Percentiles rank a stretch among this genome's conserved stretches.
Evolutionary conservation across 73 alveolate genomes (phyloP).

Genomic region (Urostyla sp.): DNA sequence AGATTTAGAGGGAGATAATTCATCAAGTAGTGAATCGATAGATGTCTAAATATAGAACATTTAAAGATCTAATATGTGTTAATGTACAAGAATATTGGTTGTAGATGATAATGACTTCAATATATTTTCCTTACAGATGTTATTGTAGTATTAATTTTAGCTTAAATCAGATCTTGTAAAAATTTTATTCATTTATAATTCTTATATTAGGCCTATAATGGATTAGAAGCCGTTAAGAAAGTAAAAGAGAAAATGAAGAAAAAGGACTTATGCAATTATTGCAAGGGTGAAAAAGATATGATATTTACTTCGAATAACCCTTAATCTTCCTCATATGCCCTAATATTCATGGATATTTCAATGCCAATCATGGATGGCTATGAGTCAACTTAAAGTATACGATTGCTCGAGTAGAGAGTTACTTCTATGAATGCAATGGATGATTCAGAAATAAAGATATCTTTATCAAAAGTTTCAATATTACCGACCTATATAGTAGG

Average conservation of each 20-base stretch:
- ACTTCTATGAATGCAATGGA: background rate
- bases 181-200: background rate
- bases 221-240: constrained; percentile 25
- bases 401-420: constrained; percentile 14
- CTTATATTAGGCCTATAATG: constrained; percentile 40
- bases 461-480: no score
- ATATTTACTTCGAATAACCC: no score
- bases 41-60: no score
- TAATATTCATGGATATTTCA: constrained; percentile 57
- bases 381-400: constrained; percentile 26
- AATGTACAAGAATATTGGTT: constrained; percentile 18
- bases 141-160: background rate
- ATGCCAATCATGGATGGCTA: constrained; percentile 62
- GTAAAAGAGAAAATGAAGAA: background rate
- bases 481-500: constrained; percentile 35
- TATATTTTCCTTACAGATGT: constrained; percentile 22
- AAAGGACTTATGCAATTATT: background rate
- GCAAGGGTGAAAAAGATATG: no score
- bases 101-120: constrained; percentile 55
- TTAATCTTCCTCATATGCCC: no score
- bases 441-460: background rate
- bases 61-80: no score
- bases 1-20: no score
- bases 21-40: no score
- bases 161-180: constrained; percentile 12